Evolutionary conservation across 2,329 filamentous ascomycete species (phyloP).

Genomic region (Rutstroemia sp.): DNA sequence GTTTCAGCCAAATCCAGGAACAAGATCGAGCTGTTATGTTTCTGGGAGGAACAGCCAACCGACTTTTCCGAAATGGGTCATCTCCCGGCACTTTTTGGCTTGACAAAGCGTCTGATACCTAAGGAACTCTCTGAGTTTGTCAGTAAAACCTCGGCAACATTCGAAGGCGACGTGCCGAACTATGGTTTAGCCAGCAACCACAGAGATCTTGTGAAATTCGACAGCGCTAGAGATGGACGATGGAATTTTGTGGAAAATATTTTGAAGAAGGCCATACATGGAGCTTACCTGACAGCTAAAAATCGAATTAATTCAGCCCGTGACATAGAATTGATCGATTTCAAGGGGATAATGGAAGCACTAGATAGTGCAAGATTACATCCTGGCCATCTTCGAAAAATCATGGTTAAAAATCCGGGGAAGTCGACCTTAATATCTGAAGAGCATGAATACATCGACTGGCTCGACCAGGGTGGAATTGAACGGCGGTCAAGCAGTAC

Average conservation of each 20-base stretch:
- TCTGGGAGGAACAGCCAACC: background rate
- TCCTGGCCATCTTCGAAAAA: too few species aligned
- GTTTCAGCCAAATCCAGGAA: background rate
- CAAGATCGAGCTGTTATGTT: background rate
- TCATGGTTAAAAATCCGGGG: too few species aligned
- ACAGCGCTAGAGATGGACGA: background rate
- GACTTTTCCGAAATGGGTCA: background rate
- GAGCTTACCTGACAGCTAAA: constrained; percentile 4
- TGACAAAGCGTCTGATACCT: background rate
- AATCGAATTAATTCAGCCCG: constrained; percentile 2
- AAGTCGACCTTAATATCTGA: too few species aligned
- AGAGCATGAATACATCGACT: too few species aligned
- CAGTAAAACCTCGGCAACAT: background rate
- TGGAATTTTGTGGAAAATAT: background rate
- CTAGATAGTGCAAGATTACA: too few species aligned
- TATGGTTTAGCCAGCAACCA: background rate
- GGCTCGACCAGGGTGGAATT: too few species aligned
- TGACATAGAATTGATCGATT: background rate
- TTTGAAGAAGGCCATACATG: background rate
- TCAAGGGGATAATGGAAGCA: too few species aligned
- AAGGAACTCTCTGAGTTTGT: background rate
- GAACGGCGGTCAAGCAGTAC: too few species aligned
- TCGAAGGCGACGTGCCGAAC: background rate
- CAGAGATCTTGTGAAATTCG: background rate
- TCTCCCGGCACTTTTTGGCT: background rate